Evolutionary conservation across 208 protist genomes (phyloP), one percentile per base, ranked within the genome.

Genomic region (Crithidia sp.): DNA sequence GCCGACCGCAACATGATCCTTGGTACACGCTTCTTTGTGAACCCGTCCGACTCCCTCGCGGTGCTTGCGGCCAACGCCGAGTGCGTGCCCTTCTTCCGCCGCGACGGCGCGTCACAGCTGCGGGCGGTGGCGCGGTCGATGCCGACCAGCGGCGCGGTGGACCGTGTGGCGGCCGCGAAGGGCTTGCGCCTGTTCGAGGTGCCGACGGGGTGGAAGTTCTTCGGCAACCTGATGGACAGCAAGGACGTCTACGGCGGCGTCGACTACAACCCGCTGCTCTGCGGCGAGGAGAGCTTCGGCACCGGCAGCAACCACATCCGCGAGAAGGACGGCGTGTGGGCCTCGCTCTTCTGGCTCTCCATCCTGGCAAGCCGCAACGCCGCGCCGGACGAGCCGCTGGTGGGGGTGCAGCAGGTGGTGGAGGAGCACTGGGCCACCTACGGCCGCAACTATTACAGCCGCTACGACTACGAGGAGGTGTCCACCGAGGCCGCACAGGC

Each of bases 291-390:
- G 84, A 97, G 87, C 57, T 99, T 99, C 84, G 99, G 99, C 50
- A 99, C 98, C 7, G 95, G 97, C 62, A 98, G 89, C 57, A 94
- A 98, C 69, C 96, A 99, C 83, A 96, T 99, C 54, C 90, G 98
- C 61, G 99, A 99, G 87, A 99, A 99, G 83, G 98, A 99, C 80
- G 98, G 98, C 47, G 77, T 99, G 19, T 99, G 98, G 98, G 98
- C 99, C 3, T 89, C 96, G 8, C 86, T 99, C 28, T 93, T 92
- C 68, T 99, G 98, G 98, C 84, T 99, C 16, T 95, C 93, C 16
- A 90, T 99, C 40, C 67, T 99, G n/a, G 97, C 98, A 6, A 66
- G 56, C 52, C 66, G 52, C 19, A 78, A 81, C 16, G 41, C 13
- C 65, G 82, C 55, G 57, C 72, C 14, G 74, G 19, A 40, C 76